phyloP scores from a whole-genome alignment of 495 filamentous ascomycete species.

The Recurvomyces mirabilis region DNA sequence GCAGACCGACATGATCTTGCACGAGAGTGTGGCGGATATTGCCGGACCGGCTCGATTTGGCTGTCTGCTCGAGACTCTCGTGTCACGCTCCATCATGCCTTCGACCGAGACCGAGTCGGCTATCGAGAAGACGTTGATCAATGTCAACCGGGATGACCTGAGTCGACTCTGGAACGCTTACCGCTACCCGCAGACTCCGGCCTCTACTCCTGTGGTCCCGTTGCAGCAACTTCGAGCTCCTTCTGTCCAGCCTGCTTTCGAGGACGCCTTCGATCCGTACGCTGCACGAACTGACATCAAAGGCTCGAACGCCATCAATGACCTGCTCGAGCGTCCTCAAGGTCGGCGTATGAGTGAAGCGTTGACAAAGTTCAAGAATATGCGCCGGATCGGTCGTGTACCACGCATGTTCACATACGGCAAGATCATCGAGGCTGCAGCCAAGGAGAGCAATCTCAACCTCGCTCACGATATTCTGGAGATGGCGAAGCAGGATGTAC shows the following conservation, averaged over 20 bases:
- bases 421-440: constrained; percentile 83
- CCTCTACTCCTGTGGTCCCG: constrained; percentile 20
- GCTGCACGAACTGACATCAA: constrained; percentile 80
- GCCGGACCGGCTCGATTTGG: constrained; percentile 49
- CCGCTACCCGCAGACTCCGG: constrained; percentile 32
- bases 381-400: constrained; percentile 81
- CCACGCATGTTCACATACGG: constrained; percentile 92
- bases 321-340: constrained; percentile 66
- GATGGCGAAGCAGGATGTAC: constrained; percentile 80
- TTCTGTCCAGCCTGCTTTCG: constrained; percentile 37
- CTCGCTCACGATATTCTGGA: constrained; percentile 74
- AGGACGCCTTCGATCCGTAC: constrained; percentile 85
- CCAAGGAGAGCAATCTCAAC: constrained; percentile 61
- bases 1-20: constrained; percentile 50
- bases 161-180: constrained; percentile 47
- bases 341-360: constrained; percentile 66
- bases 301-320: constrained; percentile 78
- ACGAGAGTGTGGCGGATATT: constrained; percentile 38
- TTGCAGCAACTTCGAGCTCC: constrained; percentile 37
- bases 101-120: constrained; percentile 41
- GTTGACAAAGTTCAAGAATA: constrained; percentile 72
- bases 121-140: constrained; percentile 47
- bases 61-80: constrained; percentile 47
- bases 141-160: constrained; percentile 46
- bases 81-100: constrained; percentile 39